phyloP scores from a whole-genome alignment of 2,329 filamentous ascomycete genomes.

The Cryoendolithus antarcticus region DNA sequence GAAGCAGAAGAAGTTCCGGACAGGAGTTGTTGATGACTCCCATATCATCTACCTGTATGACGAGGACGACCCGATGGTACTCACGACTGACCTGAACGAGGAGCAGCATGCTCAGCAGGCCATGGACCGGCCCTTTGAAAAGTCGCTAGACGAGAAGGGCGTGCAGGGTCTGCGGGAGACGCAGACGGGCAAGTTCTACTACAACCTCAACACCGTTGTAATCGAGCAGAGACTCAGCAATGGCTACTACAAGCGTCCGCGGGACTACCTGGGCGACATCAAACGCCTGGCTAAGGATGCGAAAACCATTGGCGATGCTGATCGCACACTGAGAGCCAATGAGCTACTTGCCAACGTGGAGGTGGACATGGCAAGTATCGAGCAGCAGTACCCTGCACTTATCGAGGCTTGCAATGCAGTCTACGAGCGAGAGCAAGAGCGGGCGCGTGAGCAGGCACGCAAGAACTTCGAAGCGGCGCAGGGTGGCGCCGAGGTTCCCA shows the following conservation, averaged over 20 bases:
- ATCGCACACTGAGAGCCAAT: conserved; percentile 73
- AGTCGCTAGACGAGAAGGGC: conserved; percentile 67
- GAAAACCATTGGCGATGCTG: conserved; percentile 67
- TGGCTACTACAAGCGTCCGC: conserved; percentile 83
- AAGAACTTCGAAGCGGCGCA: conserved; percentile 50
- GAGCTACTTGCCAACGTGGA: conserved; percentile 89
- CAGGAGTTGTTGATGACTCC: conserved; percentile 60
- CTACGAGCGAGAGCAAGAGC: conserved; percentile 58
- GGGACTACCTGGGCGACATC: conserved; percentile 82
- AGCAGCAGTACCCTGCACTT: conserved; percentile 49
- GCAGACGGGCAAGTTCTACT: conserved; percentile 72
- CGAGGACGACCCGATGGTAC: conserved; percentile 60
- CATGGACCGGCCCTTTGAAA: conserved; percentile 60
- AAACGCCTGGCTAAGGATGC: conserved; percentile 75
- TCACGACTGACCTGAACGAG: conserved; percentile 47
- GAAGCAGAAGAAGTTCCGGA: conserved; percentile 79
- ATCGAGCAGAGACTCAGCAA: conserved; percentile 96
- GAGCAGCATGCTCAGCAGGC: conserved; percentile 43
- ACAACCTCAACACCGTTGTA: conserved; percentile 83
- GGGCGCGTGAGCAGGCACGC: conserved; percentile 37
- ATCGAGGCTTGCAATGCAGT: conserved; percentile 68
- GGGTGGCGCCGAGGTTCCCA: conserved; percentile 40
- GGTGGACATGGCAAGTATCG: conserved; percentile 74
- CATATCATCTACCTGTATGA: conserved; percentile 73
- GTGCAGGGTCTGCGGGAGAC: conserved; percentile 64